Conservation (phyloP, 2,329 filamentous ascomycete genomes). For the Ophiocordyceps robertsii region DNA sequence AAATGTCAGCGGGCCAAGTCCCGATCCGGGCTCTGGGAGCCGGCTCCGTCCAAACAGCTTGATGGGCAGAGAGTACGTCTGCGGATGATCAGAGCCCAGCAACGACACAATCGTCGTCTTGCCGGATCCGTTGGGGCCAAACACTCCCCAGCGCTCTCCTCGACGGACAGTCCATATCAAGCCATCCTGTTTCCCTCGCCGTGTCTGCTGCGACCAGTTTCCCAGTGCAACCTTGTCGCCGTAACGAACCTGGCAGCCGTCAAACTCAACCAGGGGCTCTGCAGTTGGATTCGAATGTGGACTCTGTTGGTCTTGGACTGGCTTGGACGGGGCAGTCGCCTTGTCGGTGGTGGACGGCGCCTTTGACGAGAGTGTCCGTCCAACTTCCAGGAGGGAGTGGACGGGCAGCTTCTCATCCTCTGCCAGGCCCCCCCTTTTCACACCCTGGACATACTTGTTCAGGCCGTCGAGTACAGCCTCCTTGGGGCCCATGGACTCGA, state of each 20-base stretch:
- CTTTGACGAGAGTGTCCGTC: constrained; percentile 24
- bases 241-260: constrained; percentile 71
- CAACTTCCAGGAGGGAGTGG: constrained; percentile 35
- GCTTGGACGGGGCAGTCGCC: background rate
- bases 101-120: constrained; percentile 92
- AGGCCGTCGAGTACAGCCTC: constrained; percentile 44
- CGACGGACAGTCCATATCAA: constrained; percentile 72
- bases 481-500: constrained; percentile 54
- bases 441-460: constrained; percentile 31
- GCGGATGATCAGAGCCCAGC: constrained; percentile 90
- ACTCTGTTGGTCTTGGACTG: background rate
- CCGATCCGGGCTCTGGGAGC: constrained; percentile 57
- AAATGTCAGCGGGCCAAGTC: constrained; percentile 61
- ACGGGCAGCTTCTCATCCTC: constrained; percentile 37
- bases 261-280: constrained; percentile 74
- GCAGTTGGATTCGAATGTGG: constrained; percentile 28
- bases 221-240: constrained; percentile 66
- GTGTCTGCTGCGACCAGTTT: constrained; percentile 55
- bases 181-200: constrained; percentile 41
- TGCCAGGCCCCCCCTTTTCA: constrained; percentile 25
- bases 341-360: constrained; percentile 1
- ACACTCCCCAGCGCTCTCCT: constrained; percentile 82
- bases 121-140: constrained; percentile 87
- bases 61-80: constrained; percentile 81
- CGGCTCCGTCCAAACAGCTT: constrained; percentile 73